Evolutionary conservation across 148 eudicot genomes (phyloP), one percentile per base, ranked within the genome.

Genomic region (Rhododendron simsii): DNA sequence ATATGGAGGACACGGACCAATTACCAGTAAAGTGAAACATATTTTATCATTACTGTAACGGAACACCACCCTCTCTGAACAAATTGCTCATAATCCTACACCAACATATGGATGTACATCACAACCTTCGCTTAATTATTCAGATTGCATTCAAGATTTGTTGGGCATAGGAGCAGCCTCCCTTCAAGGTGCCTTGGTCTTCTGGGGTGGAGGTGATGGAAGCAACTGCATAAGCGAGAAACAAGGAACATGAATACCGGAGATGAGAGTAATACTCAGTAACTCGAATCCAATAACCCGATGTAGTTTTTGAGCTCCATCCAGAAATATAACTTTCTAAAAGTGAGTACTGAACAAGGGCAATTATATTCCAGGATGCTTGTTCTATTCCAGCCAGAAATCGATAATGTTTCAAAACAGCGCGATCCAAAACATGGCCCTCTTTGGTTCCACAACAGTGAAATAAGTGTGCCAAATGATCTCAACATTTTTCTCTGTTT

Each of bases 101-200:
- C 84, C 35, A 80, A 39, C 88, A 57, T 83, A 81, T 53, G 86
- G 71, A 33, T 80, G 51, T 59, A 78, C 53, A 30, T 77, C 76
- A 86, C 83, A 73, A n/a, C 37, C 78, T 85, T 85, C 84, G 63
- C 57, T 85, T 51, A 84, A 75, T 88, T 89, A 83, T 85, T 83
- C 48, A 47, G 78, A 83, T 82, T 81, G 28, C 79, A 37, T 16
- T 51, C 53, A 83, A 77, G 84, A 86, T 86, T 83, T 41, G 85
- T 69, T 39, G 83, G 78, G 75, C 28, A 51, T 28, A 74, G 26
- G 44, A 35, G 74, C 83, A 26, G 61, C 85, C 79, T 65, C 55
- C 65, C 65, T 81, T 94, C 89, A 93, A 76, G 92, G 63, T 69
- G 92, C 45, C 93, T 95, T 95, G 28, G 93, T 71, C 91, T 95